These are phyloP conservation scores for Phylloporus scabripes DNA, from an alignment of 768 basidiomycete genomes.

Conservation along the genomic window DNA sequence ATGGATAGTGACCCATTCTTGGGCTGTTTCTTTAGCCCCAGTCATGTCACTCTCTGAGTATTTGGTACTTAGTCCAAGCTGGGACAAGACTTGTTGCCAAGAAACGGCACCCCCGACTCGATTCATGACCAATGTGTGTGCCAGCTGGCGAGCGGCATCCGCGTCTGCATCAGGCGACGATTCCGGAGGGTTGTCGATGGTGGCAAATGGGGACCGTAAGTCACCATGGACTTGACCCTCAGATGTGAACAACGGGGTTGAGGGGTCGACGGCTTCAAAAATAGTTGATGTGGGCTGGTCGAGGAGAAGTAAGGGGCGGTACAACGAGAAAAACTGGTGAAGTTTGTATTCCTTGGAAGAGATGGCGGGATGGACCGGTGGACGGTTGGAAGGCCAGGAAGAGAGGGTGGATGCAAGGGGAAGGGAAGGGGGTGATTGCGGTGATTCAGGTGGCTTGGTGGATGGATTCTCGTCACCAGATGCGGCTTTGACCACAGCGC, in stretches of 20 bases:
- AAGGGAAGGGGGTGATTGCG: conserved; percentile 13
- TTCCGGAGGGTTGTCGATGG: conserved; percentile 42
- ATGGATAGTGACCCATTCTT: conserved; percentile 59
- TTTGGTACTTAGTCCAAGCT: conserved; percentile 55
- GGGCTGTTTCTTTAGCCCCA: conserved; percentile 48
- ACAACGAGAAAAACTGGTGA: conserved; percentile 80
- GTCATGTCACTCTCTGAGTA: conserved; percentile 46
- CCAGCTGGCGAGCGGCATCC: conserved; percentile 75
- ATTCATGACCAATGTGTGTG: conserved; percentile 64
- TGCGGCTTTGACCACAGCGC: conserved; percentile 11
- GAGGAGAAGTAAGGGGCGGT: conserved; percentile 72
- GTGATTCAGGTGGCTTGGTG: conserved; percentile 21
- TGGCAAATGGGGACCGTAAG: conserved; percentile 21
- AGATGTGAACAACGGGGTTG: conserved; percentile 15
- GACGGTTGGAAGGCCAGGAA: conserved; percentile 3
- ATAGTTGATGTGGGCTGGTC: conserved; percentile 55
- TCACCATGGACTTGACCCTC: conserved; percentile 24
- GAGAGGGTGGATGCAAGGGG: conserved; percentile 10
- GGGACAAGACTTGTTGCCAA: conserved; percentile 66
- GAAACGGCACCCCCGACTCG: conserved; percentile 53
- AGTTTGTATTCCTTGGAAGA: conserved; percentile 68
- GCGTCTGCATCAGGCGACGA: conserved; percentile 67
- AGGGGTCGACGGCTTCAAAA: conserved; percentile 33
- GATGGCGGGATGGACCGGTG: conserved; percentile 48
- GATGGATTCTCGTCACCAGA: conserved; percentile 26